phyloP scores from a whole-genome alignment of 139 green algal genomes.

The Chlamydomonas incerta region DNA sequence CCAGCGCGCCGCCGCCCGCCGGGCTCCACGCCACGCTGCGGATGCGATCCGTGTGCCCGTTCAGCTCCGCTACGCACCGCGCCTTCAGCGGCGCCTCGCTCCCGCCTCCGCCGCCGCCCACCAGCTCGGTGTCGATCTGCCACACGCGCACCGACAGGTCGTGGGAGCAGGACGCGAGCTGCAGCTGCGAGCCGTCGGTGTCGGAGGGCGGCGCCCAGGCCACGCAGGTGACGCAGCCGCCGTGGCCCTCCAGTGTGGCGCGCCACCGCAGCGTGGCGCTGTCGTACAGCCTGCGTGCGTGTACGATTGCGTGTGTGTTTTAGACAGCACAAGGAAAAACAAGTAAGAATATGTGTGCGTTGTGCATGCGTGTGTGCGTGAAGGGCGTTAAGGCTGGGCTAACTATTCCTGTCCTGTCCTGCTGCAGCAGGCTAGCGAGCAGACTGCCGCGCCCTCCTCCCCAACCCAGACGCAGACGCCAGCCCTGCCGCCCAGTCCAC shows the following conservation, averaged over 20 bases:
- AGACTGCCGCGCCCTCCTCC: too few species aligned
- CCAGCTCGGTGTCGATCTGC: too few species aligned
- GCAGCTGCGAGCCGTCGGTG: not conserved
- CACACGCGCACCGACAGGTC: not conserved
- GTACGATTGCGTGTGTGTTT: too few species aligned
- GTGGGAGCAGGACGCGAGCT: not conserved
- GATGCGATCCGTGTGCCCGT: not conserved
- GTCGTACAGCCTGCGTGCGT: slow-evolving; percentile 14
- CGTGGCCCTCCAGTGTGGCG: not conserved
- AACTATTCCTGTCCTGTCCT: too few species aligned
- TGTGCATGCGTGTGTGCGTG: too few species aligned
- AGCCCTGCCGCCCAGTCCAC: too few species aligned
- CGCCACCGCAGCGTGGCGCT: not conserved
- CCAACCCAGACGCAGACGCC: too few species aligned
- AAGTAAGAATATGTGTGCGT: too few species aligned
- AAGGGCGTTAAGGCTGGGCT: too few species aligned
- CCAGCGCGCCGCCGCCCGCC: not conserved
- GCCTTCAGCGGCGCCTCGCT: not conserved
- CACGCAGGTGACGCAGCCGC: slow-evolving; percentile 8
- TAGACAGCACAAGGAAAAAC: too few species aligned
- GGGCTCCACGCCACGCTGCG: not conserved
- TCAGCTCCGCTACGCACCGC: not conserved
- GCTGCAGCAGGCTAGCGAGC: too few species aligned
- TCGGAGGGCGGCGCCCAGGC: not conserved
- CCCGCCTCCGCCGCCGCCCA: not conserved